Evolutionary conservation across 345 rosid genomes (phyloP).

Genomic region (Euphorbia lathyris): DNA sequence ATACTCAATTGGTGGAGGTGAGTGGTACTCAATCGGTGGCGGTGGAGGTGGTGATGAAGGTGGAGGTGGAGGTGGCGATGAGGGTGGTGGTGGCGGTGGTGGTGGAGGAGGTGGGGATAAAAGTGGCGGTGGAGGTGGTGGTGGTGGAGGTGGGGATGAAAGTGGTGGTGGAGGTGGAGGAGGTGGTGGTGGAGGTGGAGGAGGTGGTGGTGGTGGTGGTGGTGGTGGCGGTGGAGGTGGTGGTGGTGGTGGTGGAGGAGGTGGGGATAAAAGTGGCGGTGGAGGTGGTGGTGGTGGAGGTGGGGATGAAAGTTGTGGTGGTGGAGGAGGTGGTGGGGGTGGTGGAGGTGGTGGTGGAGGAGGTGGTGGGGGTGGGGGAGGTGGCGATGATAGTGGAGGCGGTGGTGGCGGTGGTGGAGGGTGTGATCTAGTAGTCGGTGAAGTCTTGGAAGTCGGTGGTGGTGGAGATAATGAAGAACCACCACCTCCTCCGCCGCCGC

Average conservation of each 20-base stretch:
- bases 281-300: constrained; percentile 40
- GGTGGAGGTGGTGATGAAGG: constrained; percentile 6
- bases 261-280: constrained; percentile 29
- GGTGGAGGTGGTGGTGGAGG: constrained; percentile 23
- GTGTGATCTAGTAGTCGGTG: constrained; percentile 41
- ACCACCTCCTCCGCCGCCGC: constrained; percentile 10
- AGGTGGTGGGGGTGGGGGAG: constrained; percentile 14
- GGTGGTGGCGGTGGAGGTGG: constrained; percentile 25
- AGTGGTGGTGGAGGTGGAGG: too few species aligned
- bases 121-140: constrained; percentile 35
- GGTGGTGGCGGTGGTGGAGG: constrained; percentile 30
- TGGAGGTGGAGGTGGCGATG: constrained; percentile 13
- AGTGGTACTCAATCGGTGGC: constrained; percentile 5
- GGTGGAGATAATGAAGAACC: constrained; percentile 33
- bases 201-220: neutral
- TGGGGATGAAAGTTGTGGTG: too few species aligned
- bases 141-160: constrained; percentile 34
- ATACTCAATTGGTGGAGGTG: constrained; percentile 24
- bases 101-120: constrained; percentile 24
- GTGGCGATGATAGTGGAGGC: constrained; percentile 29
- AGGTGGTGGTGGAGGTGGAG: constrained; percentile 18
- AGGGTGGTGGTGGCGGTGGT: neutral
- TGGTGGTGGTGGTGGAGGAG: constrained; percentile 31
- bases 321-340: neutral
- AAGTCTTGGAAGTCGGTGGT: constrained; percentile 43